Conservation (phyloP, 495 filamentous ascomycete species). For the Delitschia confertaspora region DNA sequence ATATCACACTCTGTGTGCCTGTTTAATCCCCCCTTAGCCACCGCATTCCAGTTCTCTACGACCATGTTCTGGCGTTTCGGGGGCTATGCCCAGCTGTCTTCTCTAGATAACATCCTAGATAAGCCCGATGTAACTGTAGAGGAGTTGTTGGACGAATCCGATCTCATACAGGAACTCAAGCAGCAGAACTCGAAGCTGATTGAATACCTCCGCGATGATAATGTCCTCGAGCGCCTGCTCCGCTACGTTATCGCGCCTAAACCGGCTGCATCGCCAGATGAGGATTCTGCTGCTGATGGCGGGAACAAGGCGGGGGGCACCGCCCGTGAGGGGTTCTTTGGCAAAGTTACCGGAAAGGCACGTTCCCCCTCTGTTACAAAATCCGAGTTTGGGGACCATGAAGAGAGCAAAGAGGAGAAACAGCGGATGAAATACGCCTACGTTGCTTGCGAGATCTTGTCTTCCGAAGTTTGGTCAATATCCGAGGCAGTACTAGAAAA, state of each 20-base stretch:
- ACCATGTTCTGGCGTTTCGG: conserved; percentile 99
- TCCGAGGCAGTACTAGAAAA: conserved; percentile 85
- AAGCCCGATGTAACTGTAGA: conserved; percentile 90
- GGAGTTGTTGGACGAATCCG: conserved; percentile 90
- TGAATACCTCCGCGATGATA: conserved; percentile 83
- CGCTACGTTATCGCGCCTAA: conserved; percentile 81
- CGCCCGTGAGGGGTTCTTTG: conserved; percentile 28
- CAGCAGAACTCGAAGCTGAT: conserved; percentile 97
- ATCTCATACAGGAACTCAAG: conserved; percentile 94
- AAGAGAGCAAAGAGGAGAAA: conserved; percentile 57
- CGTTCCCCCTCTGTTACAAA: conserved; percentile 28
- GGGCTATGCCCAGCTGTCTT: conserved; percentile 93
- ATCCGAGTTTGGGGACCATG: conserved; percentile 30
- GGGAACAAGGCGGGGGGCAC: conserved; percentile 48
- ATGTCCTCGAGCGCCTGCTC: conserved; percentile 77
- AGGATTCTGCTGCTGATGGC: conserved; percentile 42
- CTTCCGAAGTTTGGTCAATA: conserved; percentile 94
- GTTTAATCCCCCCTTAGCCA: conserved; percentile 1
- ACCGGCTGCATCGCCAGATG: conserved; percentile 49
- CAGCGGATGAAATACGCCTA: conserved; percentile 84
- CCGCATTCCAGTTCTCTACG: conserved; percentile 26
- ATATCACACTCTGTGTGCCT: conserved; percentile 4
- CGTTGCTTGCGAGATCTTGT: conserved; percentile 83
- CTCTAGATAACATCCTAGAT: conserved; percentile 91
- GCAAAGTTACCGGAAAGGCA: conserved; percentile 27